Conservation (phyloP, 352 stramenopile genomes). For the Phytophthora europaea region DNA sequence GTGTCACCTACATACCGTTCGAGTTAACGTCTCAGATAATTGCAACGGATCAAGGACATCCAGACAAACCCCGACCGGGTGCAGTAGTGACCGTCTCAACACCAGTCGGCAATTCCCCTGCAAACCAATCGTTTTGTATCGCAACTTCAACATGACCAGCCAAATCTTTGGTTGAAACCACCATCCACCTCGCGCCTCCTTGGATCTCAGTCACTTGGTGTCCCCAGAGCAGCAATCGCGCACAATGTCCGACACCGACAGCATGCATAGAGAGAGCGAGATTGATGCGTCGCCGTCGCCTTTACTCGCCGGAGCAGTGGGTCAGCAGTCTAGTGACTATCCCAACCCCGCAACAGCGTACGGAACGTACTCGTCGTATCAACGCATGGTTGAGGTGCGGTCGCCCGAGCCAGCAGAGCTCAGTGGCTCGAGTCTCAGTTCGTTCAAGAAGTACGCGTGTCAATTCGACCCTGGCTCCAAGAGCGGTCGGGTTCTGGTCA, state of each 20-base stretch:
- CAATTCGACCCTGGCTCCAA: conserved; percentile 54
- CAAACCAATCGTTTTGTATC: too few relatives aligned
- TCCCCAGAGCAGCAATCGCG: background rate
- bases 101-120: too few relatives aligned
- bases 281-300: conserved; percentile 23
- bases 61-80: too few relatives aligned
- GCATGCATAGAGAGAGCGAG: conserved; percentile 23
- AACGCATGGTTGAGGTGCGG: conserved; percentile 30
- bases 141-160: conserved; percentile 17
- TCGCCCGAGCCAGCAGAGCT: conserved; percentile 15
- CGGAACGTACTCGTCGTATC: conserved; percentile 38
- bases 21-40: background rate
- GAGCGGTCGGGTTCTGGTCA: conserved; percentile 48
- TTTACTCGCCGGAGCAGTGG: conserved; percentile 17
- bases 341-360: conserved; percentile 30
- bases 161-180: conserved; percentile 26
- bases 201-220: background rate
- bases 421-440: conserved; percentile 17
- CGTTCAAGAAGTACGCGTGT: conserved; percentile 45
- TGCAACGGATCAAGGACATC: too few relatives aligned
- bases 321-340: conserved; percentile 23
- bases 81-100: background rate
- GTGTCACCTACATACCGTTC: too few relatives aligned
- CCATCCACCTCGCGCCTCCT: background rate
- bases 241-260: conserved; percentile 22